These are phyloP conservation scores for Dillenia turbinata DNA, from an alignment of 164 flowering plant species.

Conservation along the genomic window DNA sequence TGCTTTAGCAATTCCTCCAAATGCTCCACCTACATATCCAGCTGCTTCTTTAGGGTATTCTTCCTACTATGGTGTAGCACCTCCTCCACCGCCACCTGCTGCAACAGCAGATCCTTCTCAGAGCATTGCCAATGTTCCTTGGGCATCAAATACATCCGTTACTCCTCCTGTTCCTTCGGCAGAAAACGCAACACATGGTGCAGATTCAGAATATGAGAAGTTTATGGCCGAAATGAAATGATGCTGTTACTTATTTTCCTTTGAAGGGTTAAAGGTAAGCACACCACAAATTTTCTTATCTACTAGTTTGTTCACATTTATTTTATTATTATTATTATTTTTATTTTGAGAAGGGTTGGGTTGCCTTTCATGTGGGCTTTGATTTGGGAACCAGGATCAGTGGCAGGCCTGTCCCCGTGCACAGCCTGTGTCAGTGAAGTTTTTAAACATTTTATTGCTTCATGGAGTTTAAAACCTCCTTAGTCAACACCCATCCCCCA, in stretches of 20 bases:
- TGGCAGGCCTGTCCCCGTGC: too few relatives aligned
- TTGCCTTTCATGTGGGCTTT: too few relatives aligned
- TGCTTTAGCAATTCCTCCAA: constrained; percentile 38
- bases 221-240: constrained; percentile 92
- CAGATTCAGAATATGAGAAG: constrained; percentile 84
- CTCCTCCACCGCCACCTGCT: constrained; percentile 42
- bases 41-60: constrained; percentile 54
- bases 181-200: constrained; percentile 42
- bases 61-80: constrained; percentile 52
- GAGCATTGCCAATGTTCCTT: constrained; percentile 52
- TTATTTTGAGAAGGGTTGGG: too few relatives aligned
- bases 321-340: too few relatives aligned
- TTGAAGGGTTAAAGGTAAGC: constrained; percentile 20
- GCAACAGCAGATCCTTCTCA: constrained; percentile 39
- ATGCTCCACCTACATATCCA: constrained; percentile 44
- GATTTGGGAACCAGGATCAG: too few relatives aligned
- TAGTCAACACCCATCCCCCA: too few relatives aligned
- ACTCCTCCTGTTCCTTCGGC: constrained; percentile 53
- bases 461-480: too few relatives aligned
- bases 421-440: too few relatives aligned
- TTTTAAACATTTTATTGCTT: too few relatives aligned
- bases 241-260: constrained; percentile 7
- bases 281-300: not conserved
- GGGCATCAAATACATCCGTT: constrained; percentile 62
- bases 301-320: not conserved